These are phyloP conservation scores for Fusarium udum DNA, from an alignment of 2,329 filamentous ascomycete genomes.

Conservation along the genomic window DNA sequence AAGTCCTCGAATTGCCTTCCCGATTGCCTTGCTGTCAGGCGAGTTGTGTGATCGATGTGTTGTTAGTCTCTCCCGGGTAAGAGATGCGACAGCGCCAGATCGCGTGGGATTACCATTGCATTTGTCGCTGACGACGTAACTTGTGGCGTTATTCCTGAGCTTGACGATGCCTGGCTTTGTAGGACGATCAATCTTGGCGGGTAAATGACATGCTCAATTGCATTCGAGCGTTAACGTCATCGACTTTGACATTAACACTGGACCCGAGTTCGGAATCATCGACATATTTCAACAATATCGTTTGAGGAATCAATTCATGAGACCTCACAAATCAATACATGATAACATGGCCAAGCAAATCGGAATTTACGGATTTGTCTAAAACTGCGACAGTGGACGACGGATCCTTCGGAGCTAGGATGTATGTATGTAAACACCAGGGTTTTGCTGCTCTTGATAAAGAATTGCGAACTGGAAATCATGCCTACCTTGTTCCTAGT, in stretches of 20 bases:
- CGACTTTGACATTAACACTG: background rate
- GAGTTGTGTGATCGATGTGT: conserved; percentile 16
- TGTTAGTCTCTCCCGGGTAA: conserved; percentile 17
- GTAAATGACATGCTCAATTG: conserved; percentile 16
- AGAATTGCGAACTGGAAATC: background rate
- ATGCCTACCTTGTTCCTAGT: background rate
- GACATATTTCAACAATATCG: background rate
- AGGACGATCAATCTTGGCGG: background rate
- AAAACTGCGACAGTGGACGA: conserved; percentile 5
- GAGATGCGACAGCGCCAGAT: conserved; percentile 2
- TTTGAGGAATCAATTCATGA: background rate
- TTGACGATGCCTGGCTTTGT: background rate
- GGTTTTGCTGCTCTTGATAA: background rate
- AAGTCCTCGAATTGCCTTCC: background rate
- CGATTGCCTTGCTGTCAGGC: conserved; percentile 1
- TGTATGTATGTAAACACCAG: conserved; percentile 16
- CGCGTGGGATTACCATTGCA: conserved; percentile 5
- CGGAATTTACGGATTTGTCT: conserved; percentile 30
- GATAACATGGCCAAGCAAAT: conserved; percentile 11
- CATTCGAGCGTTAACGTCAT: conserved; percentile 19
- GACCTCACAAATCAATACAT: background rate
- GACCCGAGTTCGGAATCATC: background rate
- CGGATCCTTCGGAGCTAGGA: conserved; percentile 29
- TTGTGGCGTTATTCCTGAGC: conserved; percentile 22
- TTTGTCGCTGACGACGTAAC: background rate